These are phyloP conservation scores for Acmispon strigosus DNA, from an alignment of 306 rosid genomes.

Conservation along the genomic window DNA sequence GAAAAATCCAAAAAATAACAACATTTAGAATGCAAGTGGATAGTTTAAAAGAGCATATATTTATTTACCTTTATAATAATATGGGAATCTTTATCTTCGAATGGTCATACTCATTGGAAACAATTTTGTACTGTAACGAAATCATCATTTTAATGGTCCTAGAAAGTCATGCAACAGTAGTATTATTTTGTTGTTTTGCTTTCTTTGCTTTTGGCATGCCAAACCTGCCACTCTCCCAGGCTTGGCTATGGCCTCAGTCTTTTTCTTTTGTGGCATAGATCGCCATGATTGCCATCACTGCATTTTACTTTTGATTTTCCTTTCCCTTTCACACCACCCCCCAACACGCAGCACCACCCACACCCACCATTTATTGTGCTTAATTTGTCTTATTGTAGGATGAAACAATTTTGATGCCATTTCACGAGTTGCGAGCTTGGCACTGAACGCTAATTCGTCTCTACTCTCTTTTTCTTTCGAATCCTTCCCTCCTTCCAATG, in stretches of 20 bases:
- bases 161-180: slow-evolving; percentile 1
- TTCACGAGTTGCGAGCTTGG: slow-evolving; percentile 11
- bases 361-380: neutral
- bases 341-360: neutral
- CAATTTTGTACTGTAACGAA: neutral
- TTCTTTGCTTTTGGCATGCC: slow-evolving; percentile 7
- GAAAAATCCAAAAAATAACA: too few species aligned
- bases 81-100: neutral
- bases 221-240: slow-evolving; percentile 15
- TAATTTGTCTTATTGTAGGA: too few species aligned
- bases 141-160: slow-evolving; percentile 3
- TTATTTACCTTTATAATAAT: neutral
- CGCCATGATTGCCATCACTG: slow-evolving; percentile 20
- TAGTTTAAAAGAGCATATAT: too few species aligned
- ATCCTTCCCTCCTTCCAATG: neutral
- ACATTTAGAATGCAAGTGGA: too few species aligned
- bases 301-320: slow-evolving; percentile 8
- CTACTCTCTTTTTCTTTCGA: neutral
- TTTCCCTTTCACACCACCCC: neutral
- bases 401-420: too few species aligned
- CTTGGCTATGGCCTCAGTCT: slow-evolving; percentile 8
- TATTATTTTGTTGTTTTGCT: neutral
- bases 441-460: slow-evolving; percentile 45
- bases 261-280: slow-evolving; percentile 2
- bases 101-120: neutral